Percentiles rank a stretch among this genome's conserved stretches.
These are phyloP conservation scores for Xylaria sp. DNA, from an alignment of 2,329 filamentous ascomycete species.

Conservation along the genomic window DNA sequence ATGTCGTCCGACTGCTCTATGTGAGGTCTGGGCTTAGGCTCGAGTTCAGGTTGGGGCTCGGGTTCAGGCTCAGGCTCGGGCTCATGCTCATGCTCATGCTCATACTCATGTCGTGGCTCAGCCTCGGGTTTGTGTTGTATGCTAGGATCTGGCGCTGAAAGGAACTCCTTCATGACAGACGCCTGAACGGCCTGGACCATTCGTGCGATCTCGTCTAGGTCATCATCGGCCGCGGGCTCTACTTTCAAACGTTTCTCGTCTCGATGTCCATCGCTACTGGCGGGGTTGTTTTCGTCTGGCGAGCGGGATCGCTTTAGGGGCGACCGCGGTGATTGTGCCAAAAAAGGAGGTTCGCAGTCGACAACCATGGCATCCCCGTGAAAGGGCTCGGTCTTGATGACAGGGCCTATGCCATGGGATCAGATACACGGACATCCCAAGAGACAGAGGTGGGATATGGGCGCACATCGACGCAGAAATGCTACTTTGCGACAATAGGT, in stretches of 20 bases:
- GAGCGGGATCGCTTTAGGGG: slow-evolving; percentile 48
- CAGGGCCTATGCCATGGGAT: slow-evolving; percentile 42
- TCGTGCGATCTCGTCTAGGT: slow-evolving; percentile 45
- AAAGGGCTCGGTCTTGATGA: slow-evolving; percentile 48
- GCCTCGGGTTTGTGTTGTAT: slow-evolving; percentile 11
- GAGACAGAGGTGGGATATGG: not conserved
- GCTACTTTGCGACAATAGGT: not conserved
- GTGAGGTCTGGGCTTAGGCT: not conserved
- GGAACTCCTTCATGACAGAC: slow-evolving; percentile 47
- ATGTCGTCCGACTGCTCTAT: slow-evolving; percentile 26
- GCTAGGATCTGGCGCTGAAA: slow-evolving; percentile 29
- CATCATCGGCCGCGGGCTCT: slow-evolving; percentile 38
- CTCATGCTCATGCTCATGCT: not conserved
- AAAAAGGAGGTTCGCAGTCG: slow-evolving; percentile 38
- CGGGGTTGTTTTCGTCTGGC: slow-evolving; percentile 35
- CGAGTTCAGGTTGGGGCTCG: not conserved
- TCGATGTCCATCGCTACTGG: slow-evolving; percentile 33
- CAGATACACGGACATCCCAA: slow-evolving; percentile 19
- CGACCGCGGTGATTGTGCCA: slow-evolving; percentile 33
- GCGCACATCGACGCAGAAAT: not conserved
- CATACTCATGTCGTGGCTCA: not conserved
- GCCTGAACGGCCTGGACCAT: slow-evolving; percentile 48
- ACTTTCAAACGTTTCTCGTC: slow-evolving; percentile 49
- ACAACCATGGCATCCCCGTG: slow-evolving; percentile 42
- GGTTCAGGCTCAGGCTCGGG: not conserved